phyloP scores from a whole-genome alignment of 1,284 basidiomycete species.

The Sutorius eximius region DNA sequence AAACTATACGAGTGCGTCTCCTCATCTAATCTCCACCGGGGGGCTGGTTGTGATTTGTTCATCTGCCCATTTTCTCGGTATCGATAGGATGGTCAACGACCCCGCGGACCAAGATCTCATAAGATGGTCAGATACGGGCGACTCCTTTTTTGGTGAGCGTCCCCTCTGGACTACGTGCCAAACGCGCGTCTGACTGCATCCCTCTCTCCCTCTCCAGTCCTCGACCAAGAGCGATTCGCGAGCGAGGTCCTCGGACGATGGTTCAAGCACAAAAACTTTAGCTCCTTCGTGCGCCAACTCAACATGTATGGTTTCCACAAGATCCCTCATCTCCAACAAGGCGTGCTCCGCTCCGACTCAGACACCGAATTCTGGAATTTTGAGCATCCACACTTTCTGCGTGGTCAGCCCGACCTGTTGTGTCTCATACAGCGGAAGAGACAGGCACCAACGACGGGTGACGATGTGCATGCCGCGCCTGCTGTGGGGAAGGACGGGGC shows the following conservation, averaged over 20 bases:
- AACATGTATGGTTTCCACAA: conserved; percentile 99
- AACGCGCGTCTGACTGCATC: not conserved
- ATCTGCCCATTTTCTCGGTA: conserved; percentile 2
- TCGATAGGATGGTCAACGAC: conserved; percentile 86
- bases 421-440: conserved; percentile 85
- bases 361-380: conserved; percentile 95
- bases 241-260: conserved; percentile 88
- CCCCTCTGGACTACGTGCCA: not conserved
- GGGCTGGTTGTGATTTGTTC: conserved; percentile 9
- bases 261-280: conserved; percentile 97
- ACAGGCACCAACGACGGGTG: conserved; percentile 40
- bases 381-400: conserved; percentile 85
- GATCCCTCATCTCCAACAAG: conserved; percentile 94
- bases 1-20: conserved; percentile 82
- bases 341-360: conserved; percentile 80
- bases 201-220: conserved; percentile 55
- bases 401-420: conserved; percentile 89
- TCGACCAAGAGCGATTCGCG: conserved; percentile 91
- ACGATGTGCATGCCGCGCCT: conserved; percentile 22
- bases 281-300: conserved; percentile 91
- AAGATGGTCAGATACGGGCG: conserved; percentile 86
- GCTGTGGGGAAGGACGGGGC: conserved; percentile 16
- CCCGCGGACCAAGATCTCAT: conserved; percentile 81
- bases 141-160: conserved; percentile 83
- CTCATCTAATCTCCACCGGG: conserved; percentile 27